Base-by-base conservation (phyloP, 768 basidiomycete species). In the Antrodiella citrinella region DNA sequence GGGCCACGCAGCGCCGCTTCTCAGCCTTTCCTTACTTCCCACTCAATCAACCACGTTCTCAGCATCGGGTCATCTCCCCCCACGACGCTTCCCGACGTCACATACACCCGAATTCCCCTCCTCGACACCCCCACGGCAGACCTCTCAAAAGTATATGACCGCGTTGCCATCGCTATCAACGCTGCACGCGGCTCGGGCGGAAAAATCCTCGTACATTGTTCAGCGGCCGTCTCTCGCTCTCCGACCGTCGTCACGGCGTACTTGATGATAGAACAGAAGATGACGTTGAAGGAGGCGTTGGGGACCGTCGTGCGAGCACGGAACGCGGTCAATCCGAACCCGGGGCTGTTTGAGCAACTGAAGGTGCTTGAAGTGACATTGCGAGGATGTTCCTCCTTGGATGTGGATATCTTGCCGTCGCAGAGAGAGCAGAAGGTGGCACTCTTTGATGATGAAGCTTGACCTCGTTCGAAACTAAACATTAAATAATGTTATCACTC, bases 161-260 rank as follows among this genome's bases (percentile, higher is more conserved):
- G 56, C 1, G 70, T 71, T 10, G 53, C 51, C 42, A 48, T 55
- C 4, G 60, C 69, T 23, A 71, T 71, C 54, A 59, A 68, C 22
- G 45, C 23, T 51, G 52, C 25, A 11, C 22, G 63, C 15, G 63
- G 59, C 5, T 56, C 45, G 18, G 13, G 25, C 4, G 68, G 69
- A 30, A 64, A 54, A 48, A 67, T 75, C 26, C 62, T 76, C 4
- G 67, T 75, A 0, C 74, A 76, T 49, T 76, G 74, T 56, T 65
- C 63, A 1, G 74, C 72, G 1, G 74, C 64, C 11, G 66, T 75
- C 5, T 75, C 72, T 2, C 70, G 74, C n/a, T 72, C 72, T 7
- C 75, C 73, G 1, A 69, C 62, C 7, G 51, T 76, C 38, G 64
- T 74, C 44, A 58, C 62, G 1, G 72, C 64, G 20, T 76, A 74